Base-by-base conservation (phyloP, 495 filamentous ascomycete species). In the Cenococcum geophilum region DNA sequence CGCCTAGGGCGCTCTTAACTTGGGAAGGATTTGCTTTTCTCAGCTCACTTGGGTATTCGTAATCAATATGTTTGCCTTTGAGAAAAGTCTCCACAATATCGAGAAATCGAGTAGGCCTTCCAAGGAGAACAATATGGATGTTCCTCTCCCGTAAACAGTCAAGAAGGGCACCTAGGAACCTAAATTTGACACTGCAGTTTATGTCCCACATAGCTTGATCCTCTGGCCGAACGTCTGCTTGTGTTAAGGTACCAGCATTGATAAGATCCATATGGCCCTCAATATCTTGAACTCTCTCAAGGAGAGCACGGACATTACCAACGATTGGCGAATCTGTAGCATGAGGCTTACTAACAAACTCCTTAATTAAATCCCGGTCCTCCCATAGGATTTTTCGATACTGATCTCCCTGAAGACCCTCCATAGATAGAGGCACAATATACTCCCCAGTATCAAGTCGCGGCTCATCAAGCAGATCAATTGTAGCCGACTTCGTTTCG, bases 181-280 rank as follows among this genome's bases (percentile, higher is more conserved):
- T 42, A 55, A 68, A 68, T 23, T 68, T 68, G 21, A 59, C 52
- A 43, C 50, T 54, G 32, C 43, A 61, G 8, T 61, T 35, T 4
- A 27, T 34, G 48, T 43, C 57, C 61, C 61, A 68, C 22, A 43
- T 36, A 6, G 50, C 42, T 40, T 64, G 61, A 12, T 42, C 47
- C 14, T 35, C 35, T 4, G 47, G 20, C 6, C 43, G 27, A 22
- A 50, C 55, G 1, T 25, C 27, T 11, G 36, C 35, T 8, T 18
- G 27, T n/a, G 52, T 21, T n/a, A 36, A 49, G 1, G 11, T 22
- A 20, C 25, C 51, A 16, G 43, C 57, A 50, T 52, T 9, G 23
- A 58, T 18, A 25, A 68, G 57, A 56, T 68, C 65, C 5, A 62
- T 43, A 25, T 64, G 61, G 4, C 42, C 52, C 27, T 68, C 65